A percentile compares a stretch with the other conserved stretches of the same genome.
phyloP scores from a whole-genome alignment of 257 asterid genomes.

The Solanum chiquidenum region DNA sequence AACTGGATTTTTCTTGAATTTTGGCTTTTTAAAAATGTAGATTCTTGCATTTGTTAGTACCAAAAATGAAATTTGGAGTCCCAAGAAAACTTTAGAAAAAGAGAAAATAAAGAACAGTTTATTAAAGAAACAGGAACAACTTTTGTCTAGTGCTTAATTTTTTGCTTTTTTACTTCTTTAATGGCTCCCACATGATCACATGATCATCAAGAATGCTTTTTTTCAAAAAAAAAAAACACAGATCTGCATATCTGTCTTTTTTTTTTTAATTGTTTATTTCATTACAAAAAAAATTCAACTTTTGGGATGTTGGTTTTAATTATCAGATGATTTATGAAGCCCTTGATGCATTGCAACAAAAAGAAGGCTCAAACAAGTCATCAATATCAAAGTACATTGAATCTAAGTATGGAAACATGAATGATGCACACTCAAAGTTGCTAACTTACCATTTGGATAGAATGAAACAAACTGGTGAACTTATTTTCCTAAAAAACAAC shows the following conservation, averaged over 20 bases:
- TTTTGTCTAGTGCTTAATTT: neutral
- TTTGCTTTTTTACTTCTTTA: neutral
- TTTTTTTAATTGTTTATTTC: neutral
- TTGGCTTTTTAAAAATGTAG: neutral
- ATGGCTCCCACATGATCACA: neutral
- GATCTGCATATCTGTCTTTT: neutral
- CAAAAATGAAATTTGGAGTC: neutral
- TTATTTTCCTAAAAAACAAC: slow-evolving; percentile 61
- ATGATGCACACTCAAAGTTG: slow-evolving; percentile 55
- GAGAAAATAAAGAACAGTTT: neutral
- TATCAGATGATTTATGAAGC: slow-evolving; percentile 78
- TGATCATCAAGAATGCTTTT: neutral
- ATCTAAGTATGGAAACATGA: slow-evolving; percentile 62
- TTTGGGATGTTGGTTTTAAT: neutral
- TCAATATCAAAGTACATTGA: slow-evolving; percentile 67
- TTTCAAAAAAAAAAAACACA: neutral
- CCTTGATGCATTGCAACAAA: slow-evolving; percentile 46
- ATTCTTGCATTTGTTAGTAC: neutral
- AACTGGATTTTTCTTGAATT: neutral
- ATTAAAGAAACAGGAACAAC: neutral
- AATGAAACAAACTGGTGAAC: slow-evolving; percentile 68
- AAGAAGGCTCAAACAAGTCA: slow-evolving; percentile 71
- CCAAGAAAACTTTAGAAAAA: neutral
- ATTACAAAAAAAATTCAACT: neutral
- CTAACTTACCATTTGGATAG: slow-evolving; percentile 35